Conservation (phyloP, 306 rosid genomes). For the Pachyrhizus erosus region DNA sequence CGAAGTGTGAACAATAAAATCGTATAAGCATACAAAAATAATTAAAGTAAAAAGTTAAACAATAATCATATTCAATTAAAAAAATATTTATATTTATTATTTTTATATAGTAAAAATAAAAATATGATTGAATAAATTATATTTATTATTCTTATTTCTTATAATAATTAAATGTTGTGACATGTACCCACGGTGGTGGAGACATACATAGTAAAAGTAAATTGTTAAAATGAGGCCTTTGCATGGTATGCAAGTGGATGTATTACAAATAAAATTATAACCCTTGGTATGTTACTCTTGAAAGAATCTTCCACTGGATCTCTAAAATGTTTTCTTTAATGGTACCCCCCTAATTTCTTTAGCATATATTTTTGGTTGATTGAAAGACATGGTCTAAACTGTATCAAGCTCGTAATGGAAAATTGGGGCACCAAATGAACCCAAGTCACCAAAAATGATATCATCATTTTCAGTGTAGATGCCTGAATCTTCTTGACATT, state of each 20-base stretch:
- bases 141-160: not conserved
- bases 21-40: not conserved
- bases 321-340: slow-evolving; percentile 10
- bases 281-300: not conserved
- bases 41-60: not conserved
- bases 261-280: not conserved
- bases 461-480: slow-evolving; percentile 65
- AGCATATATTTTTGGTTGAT: slow-evolving; percentile 4
- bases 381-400: slow-evolving; percentile 30
- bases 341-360: not conserved
- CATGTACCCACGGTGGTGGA: not conserved
- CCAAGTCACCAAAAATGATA: slow-evolving; percentile 69
- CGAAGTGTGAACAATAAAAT: not conserved
- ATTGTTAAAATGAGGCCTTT: not conserved
- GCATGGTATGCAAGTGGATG: not conserved
- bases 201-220: not conserved
- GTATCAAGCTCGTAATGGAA: slow-evolving; percentile 77
- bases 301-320: slow-evolving; percentile 31
- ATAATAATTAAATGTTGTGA: not conserved
- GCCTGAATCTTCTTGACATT: slow-evolving; percentile 54
- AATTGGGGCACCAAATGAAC: slow-evolving; percentile 57
- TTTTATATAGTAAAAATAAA: too few relatives aligned
- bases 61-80: not conserved
- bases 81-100: not conserved
- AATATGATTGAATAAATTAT: not conserved